A percentile compares a stretch with the other conserved stretches of the same genome.
These are phyloP conservation scores for Trametes cubensis DNA, from an alignment of 768 basidiomycete species.

Conservation along the genomic window DNA sequence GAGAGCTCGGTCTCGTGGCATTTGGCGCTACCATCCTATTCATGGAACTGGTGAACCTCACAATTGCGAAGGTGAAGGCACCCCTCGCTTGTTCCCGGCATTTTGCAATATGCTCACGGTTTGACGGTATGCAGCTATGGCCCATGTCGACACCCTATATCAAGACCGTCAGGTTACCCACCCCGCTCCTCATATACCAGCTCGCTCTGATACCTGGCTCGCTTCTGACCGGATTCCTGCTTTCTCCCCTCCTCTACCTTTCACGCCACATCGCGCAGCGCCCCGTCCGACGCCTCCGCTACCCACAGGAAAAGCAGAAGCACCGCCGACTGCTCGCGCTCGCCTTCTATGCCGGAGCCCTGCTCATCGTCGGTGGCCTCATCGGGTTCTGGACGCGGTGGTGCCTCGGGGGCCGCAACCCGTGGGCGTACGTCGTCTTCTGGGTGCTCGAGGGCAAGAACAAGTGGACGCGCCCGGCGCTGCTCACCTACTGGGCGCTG, in stretches of 20 bases:
- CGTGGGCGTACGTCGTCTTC: conserved; percentile 83
- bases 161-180: conserved; percentile 90
- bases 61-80: conserved; percentile 69
- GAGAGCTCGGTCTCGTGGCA: conserved; percentile 87
- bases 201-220: conserved; percentile 91
- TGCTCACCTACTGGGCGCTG: conserved; percentile 85
- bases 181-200: conserved; percentile 89
- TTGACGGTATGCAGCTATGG: conserved; percentile 58
- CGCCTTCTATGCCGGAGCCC: conserved; percentile 78
- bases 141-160: conserved; percentile 80
- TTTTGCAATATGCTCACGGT: not conserved
- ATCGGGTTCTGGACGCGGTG: conserved; percentile 94
- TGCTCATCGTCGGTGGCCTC: conserved; percentile 76
- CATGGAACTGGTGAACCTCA: conserved; percentile 86
- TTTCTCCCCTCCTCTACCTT: conserved; percentile 91
- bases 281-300: conserved; percentile 78
- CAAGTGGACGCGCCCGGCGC: conserved; percentile 75
- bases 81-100: no score
- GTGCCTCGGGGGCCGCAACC: conserved; percentile 79
- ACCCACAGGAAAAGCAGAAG: conserved; percentile 79
- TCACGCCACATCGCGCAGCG: conserved; percentile 90
- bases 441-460: conserved; percentile 77
- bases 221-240: conserved; percentile 87
- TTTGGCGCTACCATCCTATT: conserved; percentile 86
- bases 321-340: conserved; percentile 83